These are phyloP conservation scores for Ogataea parapolymorpha DNA, from an alignment of 805 yeast species.

Conservation along the genomic window DNA sequence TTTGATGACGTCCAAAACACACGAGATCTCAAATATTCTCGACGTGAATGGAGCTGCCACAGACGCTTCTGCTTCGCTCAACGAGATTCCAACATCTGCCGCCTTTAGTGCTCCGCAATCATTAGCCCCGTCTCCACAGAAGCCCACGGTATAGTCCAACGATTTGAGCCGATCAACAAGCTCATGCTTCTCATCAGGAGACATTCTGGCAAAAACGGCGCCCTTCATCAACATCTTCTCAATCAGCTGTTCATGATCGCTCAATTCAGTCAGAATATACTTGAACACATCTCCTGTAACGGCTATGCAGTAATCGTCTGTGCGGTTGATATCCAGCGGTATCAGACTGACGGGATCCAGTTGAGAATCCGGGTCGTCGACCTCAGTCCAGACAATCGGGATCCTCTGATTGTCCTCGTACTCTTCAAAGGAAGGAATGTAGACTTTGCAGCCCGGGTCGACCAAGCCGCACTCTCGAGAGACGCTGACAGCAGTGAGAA, in stretches of 20 bases:
- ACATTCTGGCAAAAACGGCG: constrained; percentile 91
- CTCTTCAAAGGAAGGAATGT: constrained; percentile 55
- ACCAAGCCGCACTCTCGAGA: constrained; percentile 80
- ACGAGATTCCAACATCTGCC: constrained; percentile 94
- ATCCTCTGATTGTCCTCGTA: constrained; percentile 10
- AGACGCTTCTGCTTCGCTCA: constrained; percentile 97
- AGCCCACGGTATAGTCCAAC: constrained; percentile 89
- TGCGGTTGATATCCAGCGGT: constrained; percentile 38
- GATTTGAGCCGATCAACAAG: constrained; percentile 81
- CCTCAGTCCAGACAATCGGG: constrained; percentile 63
- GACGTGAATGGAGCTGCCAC: constrained; percentile 99
- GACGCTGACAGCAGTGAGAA: constrained; percentile 91
- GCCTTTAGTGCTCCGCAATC: constrained; percentile 98
- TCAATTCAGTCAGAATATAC: constrained; percentile 57
- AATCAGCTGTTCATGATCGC: constrained; percentile 37
- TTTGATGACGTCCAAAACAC: constrained; percentile 85
- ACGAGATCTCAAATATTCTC: constrained; percentile 81
- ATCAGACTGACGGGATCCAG: constrained; percentile 65
- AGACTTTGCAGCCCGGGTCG: constrained; percentile 41
- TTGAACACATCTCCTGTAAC: constrained; percentile 92
- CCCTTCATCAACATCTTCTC: constrained; percentile 66
- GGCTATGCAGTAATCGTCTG: constrained; percentile 62
- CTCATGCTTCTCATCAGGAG: constrained; percentile 98
- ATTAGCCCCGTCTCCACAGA: constrained; percentile 99
- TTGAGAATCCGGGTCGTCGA: constrained; percentile 49